A percentile compares a stretch with the other conserved stretches of the same genome.
Conservation (phyloP, 148 eudicot species). For the Chenopodium berlandieri region DNA sequence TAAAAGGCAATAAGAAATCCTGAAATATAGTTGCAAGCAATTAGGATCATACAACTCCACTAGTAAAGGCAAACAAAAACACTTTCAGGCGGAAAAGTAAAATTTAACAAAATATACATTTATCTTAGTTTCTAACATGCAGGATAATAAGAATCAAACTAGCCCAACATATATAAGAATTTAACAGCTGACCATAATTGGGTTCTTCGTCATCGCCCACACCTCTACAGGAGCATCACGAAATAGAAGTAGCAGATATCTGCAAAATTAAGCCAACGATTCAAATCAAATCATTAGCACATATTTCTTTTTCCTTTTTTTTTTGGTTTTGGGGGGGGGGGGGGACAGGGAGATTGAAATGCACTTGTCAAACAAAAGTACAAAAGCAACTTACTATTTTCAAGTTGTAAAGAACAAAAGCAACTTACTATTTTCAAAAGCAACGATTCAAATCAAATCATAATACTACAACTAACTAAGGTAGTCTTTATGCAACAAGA, state of each 20-base stretch:
- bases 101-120: neutral
- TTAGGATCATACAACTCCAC: neutral
- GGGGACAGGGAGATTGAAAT: neutral
- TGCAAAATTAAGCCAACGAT: slow-evolving; percentile 32
- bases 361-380: neutral
- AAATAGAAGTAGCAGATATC: slow-evolving; percentile 88
- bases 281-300: neutral
- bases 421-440: no score
- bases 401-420: neutral
- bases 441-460: no score
- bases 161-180: slow-evolving; percentile 15
- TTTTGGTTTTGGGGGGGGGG: no score
- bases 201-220: slow-evolving; percentile 99
- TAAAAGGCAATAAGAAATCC: neutral
- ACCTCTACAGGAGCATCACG: slow-evolving; percentile 99
- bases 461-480: neutral
- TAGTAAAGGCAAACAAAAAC: neutral
- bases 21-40: neutral
- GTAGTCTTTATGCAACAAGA: neutral
- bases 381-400: neutral
- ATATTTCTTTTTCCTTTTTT: neutral
- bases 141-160: neutral
- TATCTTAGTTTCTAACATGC: neutral
- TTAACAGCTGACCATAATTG: slow-evolving; percentile 77
- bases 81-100: neutral